phyloP scores from a whole-genome alignment of 2,329 filamentous ascomycete species.

The Trichophyton schoenleinii region DNA sequence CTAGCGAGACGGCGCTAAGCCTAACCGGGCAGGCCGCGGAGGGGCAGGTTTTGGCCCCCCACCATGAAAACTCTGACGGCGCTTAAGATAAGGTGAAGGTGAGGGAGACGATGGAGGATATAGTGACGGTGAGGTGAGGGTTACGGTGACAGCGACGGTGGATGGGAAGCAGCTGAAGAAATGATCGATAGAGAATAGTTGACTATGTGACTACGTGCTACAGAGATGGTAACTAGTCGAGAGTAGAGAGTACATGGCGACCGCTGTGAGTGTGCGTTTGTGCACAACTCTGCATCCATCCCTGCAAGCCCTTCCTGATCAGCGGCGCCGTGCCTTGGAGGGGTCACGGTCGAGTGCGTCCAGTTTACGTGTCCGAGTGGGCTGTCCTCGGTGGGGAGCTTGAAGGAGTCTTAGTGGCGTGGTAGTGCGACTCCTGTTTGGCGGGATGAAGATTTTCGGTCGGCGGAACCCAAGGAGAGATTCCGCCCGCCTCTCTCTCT shows the following conservation, averaged over 20 bases:
- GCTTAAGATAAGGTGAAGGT: background rate
- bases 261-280: too few species aligned
- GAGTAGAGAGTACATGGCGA: too few species aligned
- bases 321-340: background rate
- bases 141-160: too few species aligned
- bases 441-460: background rate
- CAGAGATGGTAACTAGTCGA: too few species aligned
- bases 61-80: constrained; percentile 17
- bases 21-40: constrained; percentile 11
- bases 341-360: background rate
- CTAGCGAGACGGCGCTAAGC: constrained; percentile 8
- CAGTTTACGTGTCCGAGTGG: background rate
- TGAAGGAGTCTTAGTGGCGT: background rate
- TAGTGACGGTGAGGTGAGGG: background rate
- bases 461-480: background rate
- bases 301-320: background rate
- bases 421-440: background rate
- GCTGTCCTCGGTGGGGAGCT: background rate
- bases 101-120: background rate
- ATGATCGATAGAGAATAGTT: background rate
- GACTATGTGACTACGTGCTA: too few species aligned
- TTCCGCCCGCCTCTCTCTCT: background rate
- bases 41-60: constrained; percentile 18
- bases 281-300: too few species aligned
- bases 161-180: background rate